Conservation (phyloP, 2,329 filamentous ascomycete genomes). For the Fusarium buxicola region DNA sequence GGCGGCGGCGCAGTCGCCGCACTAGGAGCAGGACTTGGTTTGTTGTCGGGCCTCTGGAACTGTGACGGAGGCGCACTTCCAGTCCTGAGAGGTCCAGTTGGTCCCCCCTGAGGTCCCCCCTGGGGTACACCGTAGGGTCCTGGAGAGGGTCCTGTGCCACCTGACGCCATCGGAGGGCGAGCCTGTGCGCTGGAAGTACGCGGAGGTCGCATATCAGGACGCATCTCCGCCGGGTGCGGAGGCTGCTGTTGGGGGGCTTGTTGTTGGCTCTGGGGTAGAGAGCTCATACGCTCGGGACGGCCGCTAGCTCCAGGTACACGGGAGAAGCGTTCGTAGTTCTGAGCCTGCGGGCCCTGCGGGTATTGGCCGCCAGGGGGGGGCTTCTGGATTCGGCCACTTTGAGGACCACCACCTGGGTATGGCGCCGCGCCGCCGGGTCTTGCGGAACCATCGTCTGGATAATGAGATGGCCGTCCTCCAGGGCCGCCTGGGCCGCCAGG, state of each 20-base stretch:
- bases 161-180: conserved; percentile 34
- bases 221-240: conserved; percentile 12
- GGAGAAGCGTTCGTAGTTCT: conserved; percentile 48
- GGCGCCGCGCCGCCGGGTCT: conserved; percentile 38
- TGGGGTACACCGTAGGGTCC: conserved; percentile 35
- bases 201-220: conserved; percentile 25
- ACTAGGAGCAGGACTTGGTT: conserved; percentile 47
- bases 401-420: conserved; percentile 48
- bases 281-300: conserved; percentile 50
- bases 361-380: conserved; percentile 40
- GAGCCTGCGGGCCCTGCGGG: conserved; percentile 36
- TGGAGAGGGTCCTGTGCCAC: conserved; percentile 39
- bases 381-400: conserved; percentile 49
- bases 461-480: conserved; percentile 41
- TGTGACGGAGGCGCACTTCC: conserved; percentile 54
- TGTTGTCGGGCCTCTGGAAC: conserved; percentile 44
- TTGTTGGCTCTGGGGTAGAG: conserved; percentile 44
- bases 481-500: conserved; percentile 31
- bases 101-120: conserved; percentile 30
- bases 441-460: conserved; percentile 42
- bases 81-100: conserved; percentile 44
- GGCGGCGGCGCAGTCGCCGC: conserved; percentile 54
- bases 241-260: conserved; percentile 5
- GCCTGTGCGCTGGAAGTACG: conserved; percentile 43
- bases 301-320: conserved; percentile 48